These are phyloP conservation scores for Apiotrichum gamsii DNA, from an alignment of 1,284 basidiomycete genomes.

Conservation along the genomic window DNA sequence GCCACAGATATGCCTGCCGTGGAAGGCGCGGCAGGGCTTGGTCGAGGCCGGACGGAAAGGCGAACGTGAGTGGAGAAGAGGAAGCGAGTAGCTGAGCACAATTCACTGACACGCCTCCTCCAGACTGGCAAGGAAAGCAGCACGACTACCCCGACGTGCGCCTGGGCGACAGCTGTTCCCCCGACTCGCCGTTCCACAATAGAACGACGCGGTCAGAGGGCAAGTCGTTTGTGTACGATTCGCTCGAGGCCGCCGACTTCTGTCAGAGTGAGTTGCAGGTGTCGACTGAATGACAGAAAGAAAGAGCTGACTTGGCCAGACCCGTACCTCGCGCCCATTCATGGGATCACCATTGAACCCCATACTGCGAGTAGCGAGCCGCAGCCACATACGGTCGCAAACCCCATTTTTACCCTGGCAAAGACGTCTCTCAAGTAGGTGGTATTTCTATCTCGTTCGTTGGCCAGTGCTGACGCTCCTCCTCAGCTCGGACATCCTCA, in stretches of 20 bases:
- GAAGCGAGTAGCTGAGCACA: background rate
- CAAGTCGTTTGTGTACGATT: conserved; percentile 41
- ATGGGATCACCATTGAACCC: conserved; percentile 44
- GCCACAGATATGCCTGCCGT: conserved; percentile 49
- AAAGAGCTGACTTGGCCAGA: too few species aligned
- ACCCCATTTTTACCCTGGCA: conserved; percentile 45
- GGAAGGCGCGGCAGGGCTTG: conserved; percentile 43
- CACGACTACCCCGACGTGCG: conserved; percentile 34
- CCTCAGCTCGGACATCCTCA: conserved; percentile 47
- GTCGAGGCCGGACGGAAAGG: conserved; percentile 46
- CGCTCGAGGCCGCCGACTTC: conserved; percentile 37
- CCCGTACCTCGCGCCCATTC: conserved; percentile 42
- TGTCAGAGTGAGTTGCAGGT: conserved; percentile 36
- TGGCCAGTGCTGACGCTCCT: conserved; percentile 19
- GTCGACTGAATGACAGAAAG: too few species aligned
- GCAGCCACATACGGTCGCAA: conserved; percentile 39
- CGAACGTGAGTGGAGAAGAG: conserved; percentile 38
- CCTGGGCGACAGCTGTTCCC: too few species aligned
- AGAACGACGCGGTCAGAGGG: conserved; percentile 16
- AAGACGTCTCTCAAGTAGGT: conserved; percentile 44
- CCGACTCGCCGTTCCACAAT: conserved; percentile 33
- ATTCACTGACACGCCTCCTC: too few species aligned
- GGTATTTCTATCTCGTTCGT: background rate
- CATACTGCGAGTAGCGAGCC: conserved; percentile 40
- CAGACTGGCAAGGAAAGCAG: too few species aligned